Evolutionary conservation across 1,284 basidiomycete species (phyloP).

Genomic region (Taiwanofungus camphoratus): DNA sequence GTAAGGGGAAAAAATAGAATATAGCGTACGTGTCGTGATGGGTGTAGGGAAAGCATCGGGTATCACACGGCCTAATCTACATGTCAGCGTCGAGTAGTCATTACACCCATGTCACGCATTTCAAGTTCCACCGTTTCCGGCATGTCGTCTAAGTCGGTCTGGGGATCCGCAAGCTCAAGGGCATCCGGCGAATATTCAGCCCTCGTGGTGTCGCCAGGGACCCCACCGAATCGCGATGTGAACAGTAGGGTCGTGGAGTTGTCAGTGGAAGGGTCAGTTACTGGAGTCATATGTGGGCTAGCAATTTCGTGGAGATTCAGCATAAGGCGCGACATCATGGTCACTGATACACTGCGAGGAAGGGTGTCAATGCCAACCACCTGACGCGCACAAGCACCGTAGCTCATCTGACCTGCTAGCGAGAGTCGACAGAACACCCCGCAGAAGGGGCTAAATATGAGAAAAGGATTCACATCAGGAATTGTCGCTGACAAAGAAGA

Average conservation of each 20-base stretch:
- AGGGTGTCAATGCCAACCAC: slow-evolving; percentile 1
- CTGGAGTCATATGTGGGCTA: slow-evolving; percentile 6
- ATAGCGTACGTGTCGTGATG: too few species aligned
- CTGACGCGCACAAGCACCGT: background rate
- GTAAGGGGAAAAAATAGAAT: too few species aligned
- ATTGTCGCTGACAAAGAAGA: background rate
- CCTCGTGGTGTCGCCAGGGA: too few species aligned
- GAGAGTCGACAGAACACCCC: slow-evolving; percentile 25
- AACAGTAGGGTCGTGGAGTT: slow-evolving; percentile 22
- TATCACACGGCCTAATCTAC: too few species aligned
- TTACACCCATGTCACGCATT: too few species aligned
- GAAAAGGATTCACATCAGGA: background rate
- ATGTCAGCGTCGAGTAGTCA: too few species aligned
- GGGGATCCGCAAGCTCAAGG: too few species aligned
- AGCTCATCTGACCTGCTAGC: slow-evolving; percentile 19
- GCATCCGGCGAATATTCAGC: too few species aligned
- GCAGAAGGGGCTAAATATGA: slow-evolving; percentile 21
- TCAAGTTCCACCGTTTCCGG: too few species aligned
- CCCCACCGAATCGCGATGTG: slow-evolving; percentile 24
- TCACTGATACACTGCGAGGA: slow-evolving; percentile 27
- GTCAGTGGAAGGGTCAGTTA: slow-evolving; percentile 14
- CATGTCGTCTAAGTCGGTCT: too few species aligned
- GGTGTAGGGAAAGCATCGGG: too few species aligned
- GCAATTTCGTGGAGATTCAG: slow-evolving; percentile 28
- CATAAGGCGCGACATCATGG: slow-evolving; percentile 34